Evolutionary conservation across 495 filamentous ascomycete species (phyloP), one percentile per base, ranked within the genome.

Genomic region (Lasiosphaeria hispida): DNA sequence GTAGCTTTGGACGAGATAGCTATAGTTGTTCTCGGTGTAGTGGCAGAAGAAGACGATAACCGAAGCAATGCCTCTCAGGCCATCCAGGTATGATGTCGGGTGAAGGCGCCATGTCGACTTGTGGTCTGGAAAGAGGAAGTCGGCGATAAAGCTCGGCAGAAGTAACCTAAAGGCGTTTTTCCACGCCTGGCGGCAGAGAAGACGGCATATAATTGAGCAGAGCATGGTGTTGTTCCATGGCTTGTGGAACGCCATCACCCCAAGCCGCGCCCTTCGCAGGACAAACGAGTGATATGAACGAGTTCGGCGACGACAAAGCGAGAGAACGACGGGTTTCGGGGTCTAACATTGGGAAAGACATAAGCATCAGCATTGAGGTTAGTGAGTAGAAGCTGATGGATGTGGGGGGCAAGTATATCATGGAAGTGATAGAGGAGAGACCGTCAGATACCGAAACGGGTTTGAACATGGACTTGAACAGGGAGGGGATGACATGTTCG

Each of bases 11-110:
- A 61, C 69, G 30, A 77, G 68, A 51, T 65, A 64, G 17, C 60
- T 49, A 42, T 72, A 65, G 66, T 75, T 75, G 53, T 68, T 68
- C 56, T 77, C 76, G 33, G 77, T 79, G 63, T 72, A 79, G 61
- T 78, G 76, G 59, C 72, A 74, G 59, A 77, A 60, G 63, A 80
- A 82, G 53, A 84, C 78, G 48, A 83, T 63, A 38, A 84, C 67
- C 15, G 76, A 79, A 10, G 80, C 79, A 54, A 84, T 70, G n/a
- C 80, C 81, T 17, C 80, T 75, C 19, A 84, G 70, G 15, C 80
- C 79, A 68, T 80, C 75, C 45, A 84, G 73, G 60, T 81, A 83
- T 15, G 79, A 76, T 0, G 80, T 83, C 15, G 76, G 66, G 50
- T 77, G 76, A 15, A 72, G 34, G 38, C 55, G 67, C 50, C 48